phyloP scores from a whole-genome alignment of 345 rosid genomes.

The Luvunga scandens region DNA sequence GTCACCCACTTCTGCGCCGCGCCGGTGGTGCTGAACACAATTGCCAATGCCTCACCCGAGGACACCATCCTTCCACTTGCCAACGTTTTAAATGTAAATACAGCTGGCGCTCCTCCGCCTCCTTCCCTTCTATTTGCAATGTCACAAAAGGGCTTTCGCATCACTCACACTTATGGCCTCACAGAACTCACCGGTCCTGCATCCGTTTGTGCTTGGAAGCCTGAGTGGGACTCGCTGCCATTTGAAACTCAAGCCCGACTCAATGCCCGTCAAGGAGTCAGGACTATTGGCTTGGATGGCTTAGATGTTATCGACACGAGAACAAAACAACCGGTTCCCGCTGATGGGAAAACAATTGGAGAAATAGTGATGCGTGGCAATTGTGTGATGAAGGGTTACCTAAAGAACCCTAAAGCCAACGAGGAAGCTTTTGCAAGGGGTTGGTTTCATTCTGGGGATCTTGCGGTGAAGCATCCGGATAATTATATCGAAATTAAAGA shows the following conservation, averaged over 20 bases:
- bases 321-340: slow-evolving; percentile 68
- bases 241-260: slow-evolving; percentile 74
- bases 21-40: slow-evolving; percentile 81
- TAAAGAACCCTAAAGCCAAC: slow-evolving; percentile 75
- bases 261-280: slow-evolving; percentile 91
- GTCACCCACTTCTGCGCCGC: slow-evolving; percentile 91
- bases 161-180: slow-evolving; percentile 85
- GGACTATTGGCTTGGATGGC: slow-evolving; percentile 59
- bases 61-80: slow-evolving; percentile 87
- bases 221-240: slow-evolving; percentile 85
- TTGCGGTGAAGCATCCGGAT: slow-evolving; percentile 86
- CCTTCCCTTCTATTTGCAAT: slow-evolving; percentile 70
- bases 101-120: slow-evolving; percentile 93
- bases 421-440: slow-evolving; percentile 74
- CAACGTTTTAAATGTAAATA: slow-evolving; percentile 70
- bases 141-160: slow-evolving; percentile 77
- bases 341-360: slow-evolving; percentile 76
- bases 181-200: slow-evolving; percentile 97
- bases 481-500: slow-evolving; percentile 81
- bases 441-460: slow-evolving; percentile 86
- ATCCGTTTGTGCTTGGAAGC: slow-evolving; percentile 87
- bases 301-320: slow-evolving; percentile 66
- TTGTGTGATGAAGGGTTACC: slow-evolving; percentile 76
- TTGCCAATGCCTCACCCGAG: slow-evolving; percentile 70
- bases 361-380: slow-evolving; percentile 87